Base-by-base conservation (phyloP, 192 early-diverging fungal genomes). In the Backusella luteola region DNA sequence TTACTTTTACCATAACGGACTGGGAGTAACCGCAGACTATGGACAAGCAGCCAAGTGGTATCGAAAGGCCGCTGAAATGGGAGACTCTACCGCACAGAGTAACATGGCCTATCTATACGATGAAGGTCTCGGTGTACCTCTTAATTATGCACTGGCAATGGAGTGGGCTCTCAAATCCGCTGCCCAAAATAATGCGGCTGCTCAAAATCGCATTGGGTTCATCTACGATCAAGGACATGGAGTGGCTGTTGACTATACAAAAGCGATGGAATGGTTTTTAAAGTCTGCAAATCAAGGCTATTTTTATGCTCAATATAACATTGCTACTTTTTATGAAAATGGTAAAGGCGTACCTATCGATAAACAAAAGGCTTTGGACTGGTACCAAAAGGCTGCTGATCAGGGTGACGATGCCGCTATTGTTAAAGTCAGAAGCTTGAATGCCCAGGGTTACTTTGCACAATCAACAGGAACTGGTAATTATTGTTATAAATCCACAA, bases 251-350 rank as follows among this genome's bases (percentile, higher is more conserved):
- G 83, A 89, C 71, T 67, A 77, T 19, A 73, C 81, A 41, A 86
- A 89, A 76, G 91, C 94, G 14, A 82, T 92, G 4, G 77, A 86
- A 26, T 89, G 93, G 82, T 88, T 93, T 72, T 81, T 89, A 23
- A 82, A 86, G 68, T 88, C 93, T 8, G 92, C 93, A 1, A 78
- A 91, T 52, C 83, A 90, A 49, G 88, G 90, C 76, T 91, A 94
- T 79, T 89, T 93, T 15, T 90, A 90, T 90, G 93, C 95, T 12
- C 93, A 95, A 73, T 94, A 91, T 82, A 95, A 94, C 71, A 85
- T 94, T 32, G 95, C 89, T 4, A 91, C 86, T 75, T 95, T 93
- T 77, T 89, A 91, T 72, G 88, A 90, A 26, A 92, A 87, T 73
- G 95, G 93, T 19, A 85, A 93, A 66, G 94, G 94, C 4, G 56